Evolutionary conservation across 306 rosid species (phyloP), one percentile per base, ranked within the genome.

Genomic region (Ormosia semicastrata): DNA sequence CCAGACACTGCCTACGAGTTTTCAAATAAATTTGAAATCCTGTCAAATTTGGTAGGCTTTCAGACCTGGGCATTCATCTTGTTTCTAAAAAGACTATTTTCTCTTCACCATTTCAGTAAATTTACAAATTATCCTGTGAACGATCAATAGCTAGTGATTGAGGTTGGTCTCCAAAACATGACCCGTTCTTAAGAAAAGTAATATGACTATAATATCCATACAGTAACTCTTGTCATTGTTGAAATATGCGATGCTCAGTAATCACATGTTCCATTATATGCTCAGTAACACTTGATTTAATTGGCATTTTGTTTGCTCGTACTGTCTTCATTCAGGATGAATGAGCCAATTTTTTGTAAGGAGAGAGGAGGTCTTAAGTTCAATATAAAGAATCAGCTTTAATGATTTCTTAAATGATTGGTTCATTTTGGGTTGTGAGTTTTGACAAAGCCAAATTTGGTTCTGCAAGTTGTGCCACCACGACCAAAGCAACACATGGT

Each of bases 391-490:
- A 67, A 58, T 41, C 79, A 62, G n/a, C 17, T 62, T 77, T 83
- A 12, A 40, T 39, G 37, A 12, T 37, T 66, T 62, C 14, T 60
- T 52, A 4, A 8, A 34, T 36, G 44, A 8, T 40, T 53, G 58
- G 53, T 40, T 79, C 41, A 57, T 64, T 73, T 40, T 12, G 29
- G 17, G 54, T 66, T 36, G 39, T 32, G 44, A 14, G 62, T 32
- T 70, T 52, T 56, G 43, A 53, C 71, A 63, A 8, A 39, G 54
- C 82, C 73, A 47, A 75, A 73, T 73, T 68, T 80, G 69, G 78
- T 43, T 59, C 36, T 52, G 71, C 63, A 63, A 41, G 49, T n/a
- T 70, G 56, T 58, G 36, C 33, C 54, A 76, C 37, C 14, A 3
- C 18, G 14, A n/a, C 41, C 37, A 30, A 77, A 36, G 40, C 43